These are phyloP conservation scores for Candida glucosophila DNA, from an alignment of 1,139 yeast species.

Conservation along the genomic window DNA sequence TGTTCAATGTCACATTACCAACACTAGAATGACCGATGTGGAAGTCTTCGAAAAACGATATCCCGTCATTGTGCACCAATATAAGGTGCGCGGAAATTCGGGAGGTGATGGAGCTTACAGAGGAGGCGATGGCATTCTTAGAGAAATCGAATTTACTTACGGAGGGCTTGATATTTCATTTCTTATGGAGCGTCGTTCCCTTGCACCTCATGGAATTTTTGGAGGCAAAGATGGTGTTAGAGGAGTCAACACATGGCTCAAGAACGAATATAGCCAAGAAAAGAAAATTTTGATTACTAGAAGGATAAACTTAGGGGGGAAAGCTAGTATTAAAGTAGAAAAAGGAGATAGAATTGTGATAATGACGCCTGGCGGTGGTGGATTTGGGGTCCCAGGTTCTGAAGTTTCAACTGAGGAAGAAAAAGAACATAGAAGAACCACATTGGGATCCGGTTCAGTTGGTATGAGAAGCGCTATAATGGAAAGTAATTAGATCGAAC, in stretches of 20 bases:
- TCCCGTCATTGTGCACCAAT: conserved; percentile 37
- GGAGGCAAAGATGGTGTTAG: conserved; percentile 35
- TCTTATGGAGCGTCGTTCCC: conserved; percentile 36
- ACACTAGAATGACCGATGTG: conserved; percentile 40
- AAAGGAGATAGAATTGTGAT: conserved; percentile 37
- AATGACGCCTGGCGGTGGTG: conserved; percentile 44
- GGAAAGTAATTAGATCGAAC: too few species aligned
- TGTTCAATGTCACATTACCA: conserved; percentile 42
- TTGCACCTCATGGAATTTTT: conserved; percentile 37
- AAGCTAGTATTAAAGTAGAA: conserved; percentile 28
- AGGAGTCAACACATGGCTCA: conserved; percentile 33
- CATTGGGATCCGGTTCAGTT: conserved; percentile 28
- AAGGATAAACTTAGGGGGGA: conserved; percentile 32
- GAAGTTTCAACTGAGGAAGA: conserved; percentile 6
- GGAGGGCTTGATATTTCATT: conserved; percentile 33
- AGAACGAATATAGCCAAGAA: conserved; percentile 9
- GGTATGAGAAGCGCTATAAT: conserved; percentile 27
- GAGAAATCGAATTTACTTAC: conserved; percentile 38
- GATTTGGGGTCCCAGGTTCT: conserved; percentile 21
- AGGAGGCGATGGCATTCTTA: conserved; percentile 39
- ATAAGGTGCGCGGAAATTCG: conserved; percentile 27
- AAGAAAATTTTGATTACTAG: conserved; percentile 14
- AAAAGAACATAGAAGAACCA: conserved; percentile 17
- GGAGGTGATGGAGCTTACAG: conserved; percentile 35
- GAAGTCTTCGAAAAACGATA: conserved; percentile 40